phyloP scores from a whole-genome alignment of 169 alveolate species.

The Babesia bovis region DNA sequence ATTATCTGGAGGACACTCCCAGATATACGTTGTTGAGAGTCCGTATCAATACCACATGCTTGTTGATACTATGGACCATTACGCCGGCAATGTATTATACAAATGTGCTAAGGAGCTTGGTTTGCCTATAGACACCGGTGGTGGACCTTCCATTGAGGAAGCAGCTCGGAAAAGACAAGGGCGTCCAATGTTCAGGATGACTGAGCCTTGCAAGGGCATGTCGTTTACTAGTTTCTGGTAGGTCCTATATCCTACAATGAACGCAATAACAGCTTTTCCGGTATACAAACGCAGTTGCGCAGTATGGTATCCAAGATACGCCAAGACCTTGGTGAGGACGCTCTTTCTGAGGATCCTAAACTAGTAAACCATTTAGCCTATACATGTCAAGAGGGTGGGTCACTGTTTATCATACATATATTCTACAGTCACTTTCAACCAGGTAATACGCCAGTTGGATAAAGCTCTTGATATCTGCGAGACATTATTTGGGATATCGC shows the following conservation, averaged over 20 bases:
- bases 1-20: conserved; percentile 78
- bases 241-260: not conserved
- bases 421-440: conserved; percentile 38
- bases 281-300: conserved; percentile 55
- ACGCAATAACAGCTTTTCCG: conserved; percentile 48
- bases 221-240: conserved; percentile 57
- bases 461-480: conserved; percentile 51
- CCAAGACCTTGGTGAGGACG: conserved; percentile 4
- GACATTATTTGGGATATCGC: conserved; percentile 47
- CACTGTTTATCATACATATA: too few species aligned
- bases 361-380: conserved; percentile 52
- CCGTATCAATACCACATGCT: conserved; percentile 56
- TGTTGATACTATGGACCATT: conserved; percentile 61
- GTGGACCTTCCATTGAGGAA: conserved; percentile 62
- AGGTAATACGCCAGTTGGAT: conserved; percentile 42
- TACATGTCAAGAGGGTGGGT: conserved; percentile 47
- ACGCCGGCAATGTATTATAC: conserved; percentile 58
- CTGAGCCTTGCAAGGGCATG: conserved; percentile 50
- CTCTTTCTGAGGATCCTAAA: not conserved
- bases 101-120: conserved; percentile 64
- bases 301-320: conserved; percentile 1
- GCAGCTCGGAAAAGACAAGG: conserved; percentile 33
- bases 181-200: conserved; percentile 22
- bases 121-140: conserved; percentile 41
- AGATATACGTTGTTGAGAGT: conserved; percentile 61